Percentiles rank a stretch among this genome's conserved stretches.
phyloP scores from a whole-genome alignment of 108 stramenopile genomes.

The Cyclotella kingstonii region DNA sequence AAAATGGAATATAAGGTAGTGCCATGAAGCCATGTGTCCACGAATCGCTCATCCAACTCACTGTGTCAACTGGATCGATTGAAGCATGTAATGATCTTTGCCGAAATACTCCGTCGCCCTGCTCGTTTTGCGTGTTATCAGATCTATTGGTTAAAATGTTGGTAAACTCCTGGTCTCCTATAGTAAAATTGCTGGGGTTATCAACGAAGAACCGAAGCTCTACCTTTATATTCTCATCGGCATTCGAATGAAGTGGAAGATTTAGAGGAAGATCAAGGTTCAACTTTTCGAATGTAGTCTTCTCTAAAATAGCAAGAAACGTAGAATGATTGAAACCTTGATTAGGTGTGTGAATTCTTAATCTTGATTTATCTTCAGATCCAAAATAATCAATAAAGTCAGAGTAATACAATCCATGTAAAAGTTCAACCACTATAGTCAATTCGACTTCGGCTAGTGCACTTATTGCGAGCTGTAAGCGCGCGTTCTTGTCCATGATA shows the following conservation, averaged over 20 bases:
- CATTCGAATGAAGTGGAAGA: conserved; percentile 43
- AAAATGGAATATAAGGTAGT: conserved; percentile 80
- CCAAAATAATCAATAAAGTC: conserved; percentile 61
- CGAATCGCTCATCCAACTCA: conserved; percentile 1
- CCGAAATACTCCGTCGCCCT: not conserved
- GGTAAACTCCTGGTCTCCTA: conserved; percentile 35
- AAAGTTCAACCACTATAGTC: conserved; percentile 65
- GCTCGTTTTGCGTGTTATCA: not conserved
- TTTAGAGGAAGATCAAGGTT: conserved; percentile 73
- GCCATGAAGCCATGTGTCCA: conserved; percentile 44
- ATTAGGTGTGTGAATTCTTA: conserved; percentile 57
- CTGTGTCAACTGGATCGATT: conserved; percentile 15
- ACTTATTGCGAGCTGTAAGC: conserved; percentile 61
- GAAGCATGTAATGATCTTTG: not conserved
- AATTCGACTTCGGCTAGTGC: conserved; percentile 58
- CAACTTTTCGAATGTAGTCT: conserved; percentile 44
- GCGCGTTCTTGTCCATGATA: conserved; percentile 70
- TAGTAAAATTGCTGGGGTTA: conserved; percentile 46
- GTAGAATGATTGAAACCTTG: conserved; percentile 29
- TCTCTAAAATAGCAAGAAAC: conserved; percentile 58
- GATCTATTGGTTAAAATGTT: not conserved
- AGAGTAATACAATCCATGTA: conserved; percentile 71
- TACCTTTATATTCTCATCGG: conserved; percentile 9
- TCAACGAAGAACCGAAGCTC: conserved; percentile 45
- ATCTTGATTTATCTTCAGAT: conserved; percentile 38